phyloP scores from a whole-genome alignment of 306 rosid genomes.

The Cucurbita maxima region DNA sequence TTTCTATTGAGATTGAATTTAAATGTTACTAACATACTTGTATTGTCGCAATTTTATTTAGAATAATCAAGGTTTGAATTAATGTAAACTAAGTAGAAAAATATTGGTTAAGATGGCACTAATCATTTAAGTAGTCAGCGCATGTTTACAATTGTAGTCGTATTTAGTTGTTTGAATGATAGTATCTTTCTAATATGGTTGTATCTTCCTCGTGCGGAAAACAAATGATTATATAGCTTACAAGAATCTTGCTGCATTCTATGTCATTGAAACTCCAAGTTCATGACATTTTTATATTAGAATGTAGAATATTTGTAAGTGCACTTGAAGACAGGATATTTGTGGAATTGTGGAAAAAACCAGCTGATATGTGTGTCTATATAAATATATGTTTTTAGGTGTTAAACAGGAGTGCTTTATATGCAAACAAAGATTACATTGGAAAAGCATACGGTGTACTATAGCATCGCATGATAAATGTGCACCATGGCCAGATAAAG shows the following conservation, averaged over 20 bases:
- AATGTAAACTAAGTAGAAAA: not conserved
- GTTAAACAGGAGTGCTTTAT: slow-evolving; percentile 53
- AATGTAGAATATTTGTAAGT: not conserved
- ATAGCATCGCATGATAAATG: slow-evolving; percentile 63
- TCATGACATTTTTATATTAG: not conserved
- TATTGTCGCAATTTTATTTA: not conserved
- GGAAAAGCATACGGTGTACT: slow-evolving; percentile 54
- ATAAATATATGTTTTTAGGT: not conserved
- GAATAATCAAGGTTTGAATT: not conserved
- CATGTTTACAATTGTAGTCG: not conserved
- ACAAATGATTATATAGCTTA: not conserved
- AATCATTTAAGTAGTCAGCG: not conserved
- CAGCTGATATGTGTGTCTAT: not conserved
- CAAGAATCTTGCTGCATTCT: not conserved
- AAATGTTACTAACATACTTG: not conserved
- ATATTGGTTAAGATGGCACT: not conserved
- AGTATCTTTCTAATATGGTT: not conserved
- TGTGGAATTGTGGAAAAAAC: not conserved
- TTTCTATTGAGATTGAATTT: not conserved
- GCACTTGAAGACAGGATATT: not conserved
- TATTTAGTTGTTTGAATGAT: not conserved
- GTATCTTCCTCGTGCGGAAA: not conserved
- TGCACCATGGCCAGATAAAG: slow-evolving; percentile 77
- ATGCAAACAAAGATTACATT: slow-evolving; percentile 45
- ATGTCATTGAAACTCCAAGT: not conserved